phyloP scores from a whole-genome alignment of 2,329 filamentous ascomycete species.

The Fusarium sp. region DNA sequence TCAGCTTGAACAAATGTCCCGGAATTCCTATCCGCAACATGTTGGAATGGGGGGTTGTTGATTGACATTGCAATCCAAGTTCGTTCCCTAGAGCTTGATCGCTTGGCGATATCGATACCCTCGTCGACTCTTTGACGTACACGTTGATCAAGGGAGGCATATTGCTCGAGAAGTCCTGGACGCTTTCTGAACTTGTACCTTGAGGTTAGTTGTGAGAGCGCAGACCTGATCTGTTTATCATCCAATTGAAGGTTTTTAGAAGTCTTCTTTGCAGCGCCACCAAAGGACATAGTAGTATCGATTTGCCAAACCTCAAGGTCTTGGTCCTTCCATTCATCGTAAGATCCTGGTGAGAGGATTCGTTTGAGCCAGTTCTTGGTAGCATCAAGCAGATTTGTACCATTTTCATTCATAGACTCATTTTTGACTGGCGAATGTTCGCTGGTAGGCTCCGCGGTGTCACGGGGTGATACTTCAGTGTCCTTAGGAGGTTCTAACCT shows the following conservation, averaged over 20 bases:
- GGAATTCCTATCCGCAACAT: not conserved
- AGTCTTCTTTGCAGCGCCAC: accelerated
- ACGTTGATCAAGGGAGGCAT: not conserved
- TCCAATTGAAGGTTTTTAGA: not conserved
- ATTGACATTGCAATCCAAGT: not conserved
- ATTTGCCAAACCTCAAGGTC: not conserved
- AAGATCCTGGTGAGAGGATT: not conserved
- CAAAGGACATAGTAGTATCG: accelerated
- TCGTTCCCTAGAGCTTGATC: accelerated
- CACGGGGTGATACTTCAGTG: not conserved
- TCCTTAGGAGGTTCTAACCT: not conserved
- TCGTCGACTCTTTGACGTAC: not conserved
- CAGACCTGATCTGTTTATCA: not conserved
- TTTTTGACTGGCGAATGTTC: not conserved
- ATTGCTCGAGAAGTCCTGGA: not conserved
- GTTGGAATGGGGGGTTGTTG: not conserved
- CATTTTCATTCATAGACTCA: accelerated
- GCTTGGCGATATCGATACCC: not conserved
- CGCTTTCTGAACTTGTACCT: not conserved
- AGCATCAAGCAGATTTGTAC: not conserved
- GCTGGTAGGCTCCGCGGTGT: not conserved
- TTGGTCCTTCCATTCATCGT: not conserved
- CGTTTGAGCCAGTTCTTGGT: not conserved
- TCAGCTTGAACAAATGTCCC: not conserved
- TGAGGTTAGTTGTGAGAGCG: not conserved